Base-by-base conservation (phyloP, 345 rosid species). In the Diplotaxis tenuifolia region DNA sequence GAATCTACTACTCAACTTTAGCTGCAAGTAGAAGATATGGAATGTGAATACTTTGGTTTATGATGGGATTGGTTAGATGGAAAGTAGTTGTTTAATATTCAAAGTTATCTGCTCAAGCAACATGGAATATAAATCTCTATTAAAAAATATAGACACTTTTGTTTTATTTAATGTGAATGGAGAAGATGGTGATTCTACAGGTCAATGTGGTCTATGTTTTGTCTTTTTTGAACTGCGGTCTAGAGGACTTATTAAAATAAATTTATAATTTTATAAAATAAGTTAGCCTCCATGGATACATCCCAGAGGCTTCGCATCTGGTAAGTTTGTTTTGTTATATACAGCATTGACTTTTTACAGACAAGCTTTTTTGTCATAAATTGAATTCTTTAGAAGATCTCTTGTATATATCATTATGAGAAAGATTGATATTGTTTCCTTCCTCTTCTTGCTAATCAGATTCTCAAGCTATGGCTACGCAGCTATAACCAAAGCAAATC, bases 401-500 rank as follows among this genome's bases (percentile, higher is more conserved):
- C 49, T 53, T 61, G 15, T 54, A 15, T 52, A 22, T 40, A 22
- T 47, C 40, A 28, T 66, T 38, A 74, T 75, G 79, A 63, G 52
- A 68, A 68, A 75, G 28, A 62, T 69, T 55, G 38, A 63, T 62
- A 40, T 62, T 19, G 50, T 62, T 58, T 62, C 34, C 2, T 42
- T 73, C 32, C 40, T 72, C 54, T 62, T 74, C 59, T 68, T 68
- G 31, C 28, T 69, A n/a, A 12, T 55, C 52, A 62, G 34, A 14
- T 69, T 69, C 73, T 58, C 70, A 42, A 62, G 36, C 28, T 62
- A 16, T 75, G 29, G 22, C 28, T 69, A n/a, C 42, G 70, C 79
- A 75, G 79, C 70, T 69, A 69, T 75, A 45, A 69, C 74, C 65
- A 62, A 7, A 63, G 12, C 70, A 31, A 62, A 2, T 22, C 70